These are phyloP conservation scores for Agrostemma githago DNA, from an alignment of 148 eudicot genomes.

Conservation along the genomic window DNA sequence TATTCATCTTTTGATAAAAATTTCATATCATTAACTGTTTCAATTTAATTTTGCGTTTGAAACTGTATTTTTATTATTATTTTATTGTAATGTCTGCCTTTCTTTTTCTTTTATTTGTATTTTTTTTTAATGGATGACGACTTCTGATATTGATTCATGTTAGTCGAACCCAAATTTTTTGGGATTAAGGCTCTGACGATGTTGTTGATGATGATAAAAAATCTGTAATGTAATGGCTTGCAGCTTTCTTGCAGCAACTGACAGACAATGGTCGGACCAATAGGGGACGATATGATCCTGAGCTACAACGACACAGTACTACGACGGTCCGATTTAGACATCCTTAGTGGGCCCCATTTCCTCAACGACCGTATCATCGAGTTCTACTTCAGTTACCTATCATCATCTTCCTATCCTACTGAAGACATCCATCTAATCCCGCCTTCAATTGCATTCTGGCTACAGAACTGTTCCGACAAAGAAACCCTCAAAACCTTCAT, in stretches of 20 bases:
- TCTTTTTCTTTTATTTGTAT: too few species aligned
- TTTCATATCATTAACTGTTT: too few species aligned
- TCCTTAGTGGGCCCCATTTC: slow-evolving; percentile 62
- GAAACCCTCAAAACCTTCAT: slow-evolving; percentile 48
- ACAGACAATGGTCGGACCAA: slow-evolving; percentile 36
- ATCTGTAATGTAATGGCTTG: background rate
- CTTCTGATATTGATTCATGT: too few species aligned
- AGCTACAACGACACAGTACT: slow-evolving; percentile 86
- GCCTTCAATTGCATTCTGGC: slow-evolving; percentile 85
- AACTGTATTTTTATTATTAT: too few species aligned
- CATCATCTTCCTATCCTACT: slow-evolving; percentile 39
- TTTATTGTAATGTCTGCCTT: too few species aligned
- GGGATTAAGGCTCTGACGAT: too few species aligned
- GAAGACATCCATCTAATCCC: slow-evolving; percentile 60
- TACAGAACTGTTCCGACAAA: slow-evolving; percentile 61
- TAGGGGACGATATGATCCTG: slow-evolving; percentile 60
- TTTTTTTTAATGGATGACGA: too few species aligned
- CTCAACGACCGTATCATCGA: slow-evolving; percentile 86
- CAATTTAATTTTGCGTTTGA: too few species aligned
- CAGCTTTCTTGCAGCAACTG: slow-evolving; percentile 5
- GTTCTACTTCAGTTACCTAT: slow-evolving; percentile 69
- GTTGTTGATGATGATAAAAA: background rate
- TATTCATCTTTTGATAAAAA: background rate
- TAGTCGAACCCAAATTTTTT: too few species aligned
- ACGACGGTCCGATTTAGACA: slow-evolving; percentile 69